Conservation (phyloP, 2,329 filamentous ascomycete species). For the Aspergillus viridinutans region DNA sequence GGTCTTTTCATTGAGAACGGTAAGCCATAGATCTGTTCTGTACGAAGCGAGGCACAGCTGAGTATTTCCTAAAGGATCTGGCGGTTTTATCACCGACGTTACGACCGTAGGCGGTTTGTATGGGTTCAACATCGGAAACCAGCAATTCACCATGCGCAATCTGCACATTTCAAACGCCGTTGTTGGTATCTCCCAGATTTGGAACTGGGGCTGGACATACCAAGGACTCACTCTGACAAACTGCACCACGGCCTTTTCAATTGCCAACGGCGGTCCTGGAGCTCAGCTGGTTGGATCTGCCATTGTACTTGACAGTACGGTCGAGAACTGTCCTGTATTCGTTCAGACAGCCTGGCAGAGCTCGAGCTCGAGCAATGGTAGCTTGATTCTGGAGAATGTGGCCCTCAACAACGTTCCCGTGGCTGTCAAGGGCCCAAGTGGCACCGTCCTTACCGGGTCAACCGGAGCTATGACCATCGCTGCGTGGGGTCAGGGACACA, state of each 20-base stretch:
- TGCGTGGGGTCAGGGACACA: conserved; percentile 43
- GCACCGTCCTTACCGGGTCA: conserved; percentile 35
- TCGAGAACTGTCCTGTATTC: conserved; percentile 49
- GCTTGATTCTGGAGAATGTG: conserved; percentile 54
- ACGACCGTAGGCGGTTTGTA: conserved; percentile 58
- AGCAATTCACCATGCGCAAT: conserved; percentile 61
- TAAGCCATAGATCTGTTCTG: conserved; percentile 9
- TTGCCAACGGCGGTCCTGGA: conserved; percentile 40
- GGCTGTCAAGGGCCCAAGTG: conserved; percentile 39
- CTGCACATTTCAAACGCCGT: conserved; percentile 49
- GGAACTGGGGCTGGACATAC: conserved; percentile 59
- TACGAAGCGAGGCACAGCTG: neutral
- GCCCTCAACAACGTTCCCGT: conserved; percentile 47
- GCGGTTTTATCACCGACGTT: conserved; percentile 57
- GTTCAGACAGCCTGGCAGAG: conserved; percentile 46
- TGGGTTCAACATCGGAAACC: conserved; percentile 58
- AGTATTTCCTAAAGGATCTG: conserved; percentile 39
- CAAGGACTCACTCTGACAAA: conserved; percentile 50
- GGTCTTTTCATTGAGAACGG: conserved; percentile 60
- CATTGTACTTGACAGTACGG: conserved; percentile 53
- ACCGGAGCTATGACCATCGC: conserved; percentile 34
- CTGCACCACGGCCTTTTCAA: conserved; percentile 51
- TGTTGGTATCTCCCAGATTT: conserved; percentile 55
- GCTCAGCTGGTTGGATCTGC: conserved; percentile 52
- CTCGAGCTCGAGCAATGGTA: conserved; percentile 44